phyloP scores from a whole-genome alignment of 2,329 filamentous ascomycete genomes.

The Trichophyton benhamiae region DNA sequence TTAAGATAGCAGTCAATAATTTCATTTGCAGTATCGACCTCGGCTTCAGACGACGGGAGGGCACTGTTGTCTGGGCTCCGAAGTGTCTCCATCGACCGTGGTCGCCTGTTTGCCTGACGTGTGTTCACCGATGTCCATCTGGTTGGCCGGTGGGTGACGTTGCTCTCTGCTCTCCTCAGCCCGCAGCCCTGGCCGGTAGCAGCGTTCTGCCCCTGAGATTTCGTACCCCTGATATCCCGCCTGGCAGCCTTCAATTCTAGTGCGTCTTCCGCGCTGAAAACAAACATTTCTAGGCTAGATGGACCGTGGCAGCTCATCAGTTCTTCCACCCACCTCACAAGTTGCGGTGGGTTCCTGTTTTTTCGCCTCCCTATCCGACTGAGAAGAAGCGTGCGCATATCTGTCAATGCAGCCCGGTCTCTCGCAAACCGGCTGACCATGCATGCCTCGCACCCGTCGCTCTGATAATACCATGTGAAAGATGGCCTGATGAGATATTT shows the following conservation, averaged over 20 bases:
- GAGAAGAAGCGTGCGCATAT: constrained; percentile 21
- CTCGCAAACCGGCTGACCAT: constrained; percentile 24
- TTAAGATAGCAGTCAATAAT: constrained; percentile 7
- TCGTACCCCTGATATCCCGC: not conserved
- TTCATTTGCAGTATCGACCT: constrained; percentile 3
- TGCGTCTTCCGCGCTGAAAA: constrained; percentile 6
- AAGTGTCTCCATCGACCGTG: not conserved
- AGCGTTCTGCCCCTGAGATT: not conserved
- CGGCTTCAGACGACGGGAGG: not conserved
- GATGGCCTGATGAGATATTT: constrained; percentile 4
- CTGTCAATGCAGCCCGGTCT: constrained; percentile 18
- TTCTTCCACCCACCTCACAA: constrained; percentile 22
- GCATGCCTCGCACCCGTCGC: constrained; percentile 27
- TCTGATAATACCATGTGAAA: constrained; percentile 20
- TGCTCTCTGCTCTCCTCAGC: not conserved
- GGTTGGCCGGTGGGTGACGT: not conserved
- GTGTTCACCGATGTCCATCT: not conserved
- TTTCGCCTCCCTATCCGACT: constrained; percentile 21
- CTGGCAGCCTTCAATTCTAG: constrained; percentile 4
- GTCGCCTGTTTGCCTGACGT: not conserved
- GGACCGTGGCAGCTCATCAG: constrained; percentile 15
- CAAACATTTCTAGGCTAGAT: constrained; percentile 4
- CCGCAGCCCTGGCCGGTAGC: not conserved
- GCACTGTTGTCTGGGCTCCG: not conserved
- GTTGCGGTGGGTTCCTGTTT: constrained; percentile 16